Conservation (phyloP, 306 rosid genomes). For the Datisca glomerata region DNA sequence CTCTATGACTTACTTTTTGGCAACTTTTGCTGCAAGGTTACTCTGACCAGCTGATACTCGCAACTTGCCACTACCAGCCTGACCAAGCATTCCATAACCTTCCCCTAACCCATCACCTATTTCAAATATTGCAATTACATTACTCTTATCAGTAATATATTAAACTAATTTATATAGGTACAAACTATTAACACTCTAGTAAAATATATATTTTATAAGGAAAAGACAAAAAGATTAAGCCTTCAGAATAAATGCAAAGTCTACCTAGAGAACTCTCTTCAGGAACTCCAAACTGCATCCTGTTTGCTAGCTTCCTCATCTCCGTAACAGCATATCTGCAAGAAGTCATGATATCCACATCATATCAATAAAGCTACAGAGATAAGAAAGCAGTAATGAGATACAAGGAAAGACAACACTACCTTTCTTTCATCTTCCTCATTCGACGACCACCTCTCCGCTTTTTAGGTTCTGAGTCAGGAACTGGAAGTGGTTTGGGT, state of each 20-base stretch:
- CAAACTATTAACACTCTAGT: too few species aligned
- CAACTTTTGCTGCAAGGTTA: slow-evolving; percentile 87
- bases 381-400: not conserved
- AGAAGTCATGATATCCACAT: slow-evolving; percentile 5
- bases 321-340: slow-evolving; percentile 79
- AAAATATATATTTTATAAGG: too few species aligned
- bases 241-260: slow-evolving; percentile 1
- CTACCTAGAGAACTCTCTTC: slow-evolving; percentile 96
- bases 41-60: slow-evolving; percentile 78
- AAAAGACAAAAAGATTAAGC: too few species aligned
- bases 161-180: too few species aligned
- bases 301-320: slow-evolving; percentile 90
- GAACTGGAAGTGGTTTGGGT: slow-evolving; percentile 94
- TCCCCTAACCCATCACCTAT: slow-evolving; percentile 97
- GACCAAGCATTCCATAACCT: slow-evolving; percentile 99
- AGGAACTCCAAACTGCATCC: slow-evolving; percentile 92
- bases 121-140: too few species aligned
- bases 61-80: slow-evolving; percentile 97
- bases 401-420: not conserved
- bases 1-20: slow-evolving; percentile 48
- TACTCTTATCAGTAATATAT: too few species aligned
- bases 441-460: slow-evolving; percentile 88
- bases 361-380: slow-evolving; percentile 3
- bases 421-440: slow-evolving; percentile 92
- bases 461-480: slow-evolving; percentile 96